Conservation (phyloP, 352 stramenopile species). For the Phytophthora lateralis region DNA sequence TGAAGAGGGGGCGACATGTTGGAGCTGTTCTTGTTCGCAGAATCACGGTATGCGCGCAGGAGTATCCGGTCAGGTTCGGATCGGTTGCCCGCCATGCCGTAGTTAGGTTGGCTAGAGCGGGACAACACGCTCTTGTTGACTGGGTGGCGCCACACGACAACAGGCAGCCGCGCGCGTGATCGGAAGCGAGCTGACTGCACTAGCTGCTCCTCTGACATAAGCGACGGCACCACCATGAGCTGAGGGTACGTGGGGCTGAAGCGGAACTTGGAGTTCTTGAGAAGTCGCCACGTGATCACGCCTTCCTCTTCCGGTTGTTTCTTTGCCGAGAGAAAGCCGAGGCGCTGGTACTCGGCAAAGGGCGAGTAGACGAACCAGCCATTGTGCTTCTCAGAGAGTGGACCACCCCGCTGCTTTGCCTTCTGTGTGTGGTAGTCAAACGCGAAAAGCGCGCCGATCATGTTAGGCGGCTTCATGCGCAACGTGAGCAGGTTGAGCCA, state of each 20-base stretch:
- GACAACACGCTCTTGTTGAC: slow-evolving; percentile 94
- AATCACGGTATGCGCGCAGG: slow-evolving; percentile 86
- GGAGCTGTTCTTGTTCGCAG: slow-evolving; percentile 75
- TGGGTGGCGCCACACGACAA: slow-evolving; percentile 93
- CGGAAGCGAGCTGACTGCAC: slow-evolving; percentile 91
- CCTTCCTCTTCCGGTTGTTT: slow-evolving; percentile 38
- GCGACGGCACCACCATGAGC: slow-evolving; percentile 93
- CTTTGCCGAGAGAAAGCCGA: slow-evolving; percentile 72
- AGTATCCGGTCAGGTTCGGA: slow-evolving; percentile 93
- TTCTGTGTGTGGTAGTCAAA: slow-evolving; percentile 86
- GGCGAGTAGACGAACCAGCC: slow-evolving; percentile 87
- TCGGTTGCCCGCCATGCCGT: slow-evolving; percentile 95
- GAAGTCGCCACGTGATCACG: slow-evolving; percentile 77
- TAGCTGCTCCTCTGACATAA: slow-evolving; percentile 93
- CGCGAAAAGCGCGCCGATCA: slow-evolving; percentile 75
- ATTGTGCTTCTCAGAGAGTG: slow-evolving; percentile 62
- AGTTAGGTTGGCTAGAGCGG: slow-evolving; percentile 95
- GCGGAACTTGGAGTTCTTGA: slow-evolving; percentile 91
- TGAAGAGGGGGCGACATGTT: slow-evolving; percentile 75
- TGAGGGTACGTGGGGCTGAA: slow-evolving; percentile 96
- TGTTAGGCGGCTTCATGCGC: slow-evolving; percentile 80
- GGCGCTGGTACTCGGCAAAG: slow-evolving; percentile 80
- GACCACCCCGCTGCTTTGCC: slow-evolving; percentile 39
- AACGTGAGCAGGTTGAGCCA: slow-evolving; percentile 83
- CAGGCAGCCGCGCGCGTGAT: slow-evolving; percentile 90